These are phyloP conservation scores for Talaromyces thailandensis DNA, from an alignment of 495 filamentous ascomycete genomes.

Conservation along the genomic window DNA sequence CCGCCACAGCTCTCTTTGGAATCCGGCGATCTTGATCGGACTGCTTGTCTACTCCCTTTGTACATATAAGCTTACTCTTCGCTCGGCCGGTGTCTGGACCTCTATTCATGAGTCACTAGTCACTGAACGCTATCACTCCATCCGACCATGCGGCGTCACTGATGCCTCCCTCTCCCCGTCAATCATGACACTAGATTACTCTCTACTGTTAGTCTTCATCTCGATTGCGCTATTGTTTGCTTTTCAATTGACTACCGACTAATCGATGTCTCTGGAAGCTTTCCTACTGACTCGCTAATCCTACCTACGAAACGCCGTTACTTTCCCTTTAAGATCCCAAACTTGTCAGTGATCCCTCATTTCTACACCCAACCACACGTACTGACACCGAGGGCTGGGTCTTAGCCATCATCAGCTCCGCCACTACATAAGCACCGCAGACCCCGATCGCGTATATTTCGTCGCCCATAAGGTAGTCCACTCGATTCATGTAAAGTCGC, in stretches of 20 bases:
- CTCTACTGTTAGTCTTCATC: slow-evolving; percentile 23
- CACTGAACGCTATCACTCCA: not conserved
- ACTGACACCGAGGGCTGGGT: not conserved
- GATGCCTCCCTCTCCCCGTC: slow-evolving; percentile 10
- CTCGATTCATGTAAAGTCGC: slow-evolving; percentile 59
- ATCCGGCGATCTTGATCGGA: not conserved
- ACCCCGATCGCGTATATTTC: slow-evolving; percentile 72
- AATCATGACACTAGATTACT: slow-evolving; percentile 39
- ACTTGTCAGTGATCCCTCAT: slow-evolving; percentile 46
- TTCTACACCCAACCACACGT: slow-evolving; percentile 5
- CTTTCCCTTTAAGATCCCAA: slow-evolving; percentile 65
- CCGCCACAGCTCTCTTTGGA: not conserved
- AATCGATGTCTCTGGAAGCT: slow-evolving; percentile 32
- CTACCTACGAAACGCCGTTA: slow-evolving; percentile 60
- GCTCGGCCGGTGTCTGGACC: not conserved
- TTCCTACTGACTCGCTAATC: slow-evolving; percentile 49
- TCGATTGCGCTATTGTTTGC: not conserved
- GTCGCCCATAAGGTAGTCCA: slow-evolving; percentile 67
- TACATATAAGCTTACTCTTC: not conserved
- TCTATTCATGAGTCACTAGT: not conserved
- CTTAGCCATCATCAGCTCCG: slow-evolving; percentile 85
- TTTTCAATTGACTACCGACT: not conserved
- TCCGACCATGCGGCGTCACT: slow-evolving; percentile 8
- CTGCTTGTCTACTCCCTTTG: not conserved
- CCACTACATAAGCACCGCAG: slow-evolving; percentile 76